Percentiles rank a stretch among this genome's conserved stretches.
phyloP scores from a whole-genome alignment of 1,139 yeast genomes.

The Pichia sp. region DNA sequence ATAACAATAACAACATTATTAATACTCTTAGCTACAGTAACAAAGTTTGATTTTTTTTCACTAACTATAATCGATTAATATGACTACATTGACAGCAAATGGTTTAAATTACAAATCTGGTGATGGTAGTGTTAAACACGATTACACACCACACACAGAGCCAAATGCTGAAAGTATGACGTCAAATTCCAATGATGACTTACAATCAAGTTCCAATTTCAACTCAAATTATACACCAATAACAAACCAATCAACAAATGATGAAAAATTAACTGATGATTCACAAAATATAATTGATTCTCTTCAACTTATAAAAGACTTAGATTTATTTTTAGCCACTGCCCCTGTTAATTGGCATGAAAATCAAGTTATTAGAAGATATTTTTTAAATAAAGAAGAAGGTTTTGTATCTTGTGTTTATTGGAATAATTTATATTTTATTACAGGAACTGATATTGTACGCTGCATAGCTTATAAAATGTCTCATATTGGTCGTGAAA shows the following conservation, averaged over 20 bases:
- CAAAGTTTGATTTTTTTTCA: background rate
- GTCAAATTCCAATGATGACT: background rate
- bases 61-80: background rate
- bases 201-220: constrained; percentile 2
- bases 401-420: constrained; percentile 86
- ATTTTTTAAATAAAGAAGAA: constrained; percentile 80
- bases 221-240: background rate
- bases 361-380: constrained; percentile 79
- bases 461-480: constrained; percentile 85
- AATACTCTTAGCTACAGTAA: background rate
- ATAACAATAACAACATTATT: background rate
- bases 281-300: constrained; percentile 34
- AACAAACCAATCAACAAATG: background rate
- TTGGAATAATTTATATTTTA: constrained; percentile 86
- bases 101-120: background rate
- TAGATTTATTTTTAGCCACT: constrained; percentile 78
- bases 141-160: constrained; percentile 2
- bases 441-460: constrained; percentile 95
- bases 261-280: constrained; percentile 2
- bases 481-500: constrained; percentile 82
- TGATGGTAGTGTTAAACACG: constrained; percentile 4
- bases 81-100: constrained; percentile 8
- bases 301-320: constrained; percentile 60
- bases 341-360: constrained; percentile 96
- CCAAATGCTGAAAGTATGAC: background rate